Evolutionary conservation across 495 filamentous ascomycete species (phyloP), one percentile per base, ranked within the genome.

Genomic region (Penicillium diatomitis): DNA sequence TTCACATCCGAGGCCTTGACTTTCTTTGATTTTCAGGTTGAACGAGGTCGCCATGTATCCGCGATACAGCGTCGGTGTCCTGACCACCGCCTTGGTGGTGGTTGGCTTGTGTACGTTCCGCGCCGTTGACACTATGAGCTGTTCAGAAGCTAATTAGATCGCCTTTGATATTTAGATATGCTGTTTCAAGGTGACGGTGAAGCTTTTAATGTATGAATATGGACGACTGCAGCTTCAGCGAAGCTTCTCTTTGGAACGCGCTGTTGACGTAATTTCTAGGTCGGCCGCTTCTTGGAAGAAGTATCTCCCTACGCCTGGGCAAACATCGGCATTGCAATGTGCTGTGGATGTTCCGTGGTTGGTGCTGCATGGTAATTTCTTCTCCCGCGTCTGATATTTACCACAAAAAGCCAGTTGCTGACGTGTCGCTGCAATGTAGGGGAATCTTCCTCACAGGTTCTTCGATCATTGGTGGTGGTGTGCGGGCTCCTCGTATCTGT

Each of bases 381-480:
- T 20, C 20, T 20, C 20, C 20, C 20, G 20, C 20, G 20, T 20
- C 20, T 2, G 20, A 20, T 2, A 0, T 20, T 20, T 20, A 20
- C 2, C 20, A 20, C 20, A 20, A 20, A 20, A 20, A 20, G 20
- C 20, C 20, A n/a, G 41, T 50, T 6, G 46, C 60, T 74, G 44
- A 74, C 56, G 11, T 49, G 35, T n/a, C 46, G 45, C 49, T 46
- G 41, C 46, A 44, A 49, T 48, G 41, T 45, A 97, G 91, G 92
- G 94, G 94, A 62, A 99, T 99, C 68, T 90, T 99, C 74, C 88
- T 96, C 46, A 96, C 92, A 8, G 94, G 94, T 58, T 95, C 90
- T n/a, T 96, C 90, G 43, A 99, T 99, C 64, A 77, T 99, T 53
- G 94, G 94, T 51, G 94, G 86, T 52, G 94, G 94, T 70, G 94